phyloP scores from a whole-genome alignment of 192 early-diverging fungal species.

The Coemansia sp. region DNA sequence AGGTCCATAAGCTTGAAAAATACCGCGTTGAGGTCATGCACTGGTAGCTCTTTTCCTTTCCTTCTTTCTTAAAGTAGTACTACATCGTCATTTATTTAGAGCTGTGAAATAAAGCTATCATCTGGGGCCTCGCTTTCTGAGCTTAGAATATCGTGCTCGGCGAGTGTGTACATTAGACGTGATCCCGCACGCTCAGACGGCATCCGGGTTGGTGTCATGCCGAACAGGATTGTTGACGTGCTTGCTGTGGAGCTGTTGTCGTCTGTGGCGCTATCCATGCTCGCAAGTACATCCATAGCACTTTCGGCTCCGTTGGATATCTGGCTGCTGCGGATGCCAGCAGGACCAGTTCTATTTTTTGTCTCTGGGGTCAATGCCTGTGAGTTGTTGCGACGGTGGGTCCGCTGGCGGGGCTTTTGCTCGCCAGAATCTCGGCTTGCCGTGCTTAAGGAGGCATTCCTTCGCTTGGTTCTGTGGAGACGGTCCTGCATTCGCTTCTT shows the following conservation, averaged over 20 bases:
- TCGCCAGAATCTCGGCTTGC: conserved; percentile 30
- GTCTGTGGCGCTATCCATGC: conserved; percentile 50
- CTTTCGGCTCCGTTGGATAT: background rate
- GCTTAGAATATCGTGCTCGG: conserved; percentile 31
- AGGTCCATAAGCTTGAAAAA: conserved; percentile 53
- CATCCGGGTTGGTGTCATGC: conserved; percentile 6
- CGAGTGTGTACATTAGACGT: conserved; percentile 31
- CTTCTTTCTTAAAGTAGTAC: background rate
- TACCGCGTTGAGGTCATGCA: conserved; percentile 57
- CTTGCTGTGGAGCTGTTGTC: conserved; percentile 48
- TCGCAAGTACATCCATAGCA: conserved; percentile 10
- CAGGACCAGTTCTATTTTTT: background rate
- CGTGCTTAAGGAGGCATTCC: conserved; percentile 24
- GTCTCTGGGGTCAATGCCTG: background rate
- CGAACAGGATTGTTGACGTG: conserved; percentile 28
- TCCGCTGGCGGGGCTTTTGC: conserved; percentile 28
- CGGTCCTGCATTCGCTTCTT: conserved; percentile 54
- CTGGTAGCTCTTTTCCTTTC: conserved; percentile 27
- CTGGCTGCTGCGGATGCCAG: background rate
- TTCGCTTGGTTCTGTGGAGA: conserved; percentile 29
- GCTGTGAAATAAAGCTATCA: conserved; percentile 4
- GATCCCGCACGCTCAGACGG: conserved; percentile 29
- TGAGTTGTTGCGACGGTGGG: background rate
- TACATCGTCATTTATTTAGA: background rate
- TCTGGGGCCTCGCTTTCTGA: conserved; percentile 40